phyloP scores from a whole-genome alignment of 2,329 filamentous ascomycete genomes.

The Penicillium sp. region DNA sequence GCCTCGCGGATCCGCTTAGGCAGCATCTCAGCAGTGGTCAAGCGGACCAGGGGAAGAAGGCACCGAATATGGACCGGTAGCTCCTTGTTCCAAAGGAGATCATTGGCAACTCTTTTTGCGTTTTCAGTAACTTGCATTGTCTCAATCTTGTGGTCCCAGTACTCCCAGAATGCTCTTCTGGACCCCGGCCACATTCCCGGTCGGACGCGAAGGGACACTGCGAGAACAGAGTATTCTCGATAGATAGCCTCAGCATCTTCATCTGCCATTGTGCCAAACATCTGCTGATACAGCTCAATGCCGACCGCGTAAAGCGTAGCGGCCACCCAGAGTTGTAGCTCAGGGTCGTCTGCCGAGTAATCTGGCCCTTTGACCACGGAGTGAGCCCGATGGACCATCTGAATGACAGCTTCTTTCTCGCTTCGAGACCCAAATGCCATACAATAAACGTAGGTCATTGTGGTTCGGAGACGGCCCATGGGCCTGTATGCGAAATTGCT shows the following conservation, averaged over 20 bases:
- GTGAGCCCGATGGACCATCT: constrained; percentile 42
- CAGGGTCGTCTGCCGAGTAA: constrained; percentile 42
- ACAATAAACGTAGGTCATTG: constrained; percentile 45
- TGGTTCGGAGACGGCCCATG: constrained; percentile 41
- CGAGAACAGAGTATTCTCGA: constrained; percentile 31
- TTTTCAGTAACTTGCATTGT: constrained; percentile 36
- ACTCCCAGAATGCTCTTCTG: constrained; percentile 40
- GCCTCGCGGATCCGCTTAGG: constrained; percentile 30
- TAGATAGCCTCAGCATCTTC: constrained; percentile 30
- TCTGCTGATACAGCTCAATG: constrained; percentile 39
- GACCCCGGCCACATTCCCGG: constrained; percentile 41
- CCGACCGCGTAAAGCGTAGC: constrained; percentile 44
- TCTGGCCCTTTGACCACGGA: constrained; percentile 33
- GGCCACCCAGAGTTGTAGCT: constrained; percentile 46
- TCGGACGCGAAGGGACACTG: constrained; percentile 33
- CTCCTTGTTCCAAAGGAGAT: constrained; percentile 33
- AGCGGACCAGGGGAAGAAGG: constrained; percentile 30
- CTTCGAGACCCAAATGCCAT: constrained; percentile 39
- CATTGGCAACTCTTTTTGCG: constrained; percentile 30
- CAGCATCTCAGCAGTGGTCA: constrained; percentile 34
- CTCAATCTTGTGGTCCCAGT: constrained; percentile 42
- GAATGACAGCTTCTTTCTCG: constrained; percentile 40
- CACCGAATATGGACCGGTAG: constrained; percentile 29
- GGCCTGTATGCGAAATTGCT: constrained; percentile 44
- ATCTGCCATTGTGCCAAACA: constrained; percentile 37